Conservation (phyloP, 306 rosid genomes). For the Cyamopsis tetragonoloba region DNA sequence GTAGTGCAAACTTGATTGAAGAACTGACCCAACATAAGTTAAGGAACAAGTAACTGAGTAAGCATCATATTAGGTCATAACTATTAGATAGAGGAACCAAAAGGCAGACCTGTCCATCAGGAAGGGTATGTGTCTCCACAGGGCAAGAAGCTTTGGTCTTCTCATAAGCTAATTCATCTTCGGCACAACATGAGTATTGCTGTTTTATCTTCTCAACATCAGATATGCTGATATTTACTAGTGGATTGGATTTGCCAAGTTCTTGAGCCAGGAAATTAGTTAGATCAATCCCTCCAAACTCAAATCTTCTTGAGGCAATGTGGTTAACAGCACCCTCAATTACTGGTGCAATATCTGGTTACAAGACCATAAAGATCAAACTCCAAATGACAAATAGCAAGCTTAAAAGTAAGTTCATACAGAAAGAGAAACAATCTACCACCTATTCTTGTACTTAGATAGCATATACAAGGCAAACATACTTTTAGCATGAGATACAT, state of each 20-base stretch:
- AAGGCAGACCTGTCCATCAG: constrained; percentile 90
- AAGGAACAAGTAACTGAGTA: constrained; percentile 15
- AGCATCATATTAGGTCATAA: background rate
- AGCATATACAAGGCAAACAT: background rate
- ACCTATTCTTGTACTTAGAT: background rate
- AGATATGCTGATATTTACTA: constrained; percentile 58
- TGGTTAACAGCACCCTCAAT: constrained; percentile 99
- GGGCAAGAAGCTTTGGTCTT: constrained; percentile 58
- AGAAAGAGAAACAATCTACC: background rate
- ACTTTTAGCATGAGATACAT: no score
- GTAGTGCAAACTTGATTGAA: constrained; percentile 7
- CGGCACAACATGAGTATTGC: constrained; percentile 84
- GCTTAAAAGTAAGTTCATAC: background rate
- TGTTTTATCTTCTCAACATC: constrained; percentile 92
- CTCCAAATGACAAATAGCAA: background rate
- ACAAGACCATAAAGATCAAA: constrained; percentile 25
- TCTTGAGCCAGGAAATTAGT: constrained; percentile 82
- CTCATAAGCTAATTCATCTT: constrained; percentile 82
- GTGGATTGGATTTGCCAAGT: constrained; percentile 78
- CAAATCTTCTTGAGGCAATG: constrained; percentile 95
- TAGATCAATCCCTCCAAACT: constrained; percentile 88
- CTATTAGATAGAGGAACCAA: constrained; percentile 8
- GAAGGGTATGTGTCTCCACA: constrained; percentile 79
- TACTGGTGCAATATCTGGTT: constrained; percentile 91
- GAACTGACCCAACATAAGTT: constrained; percentile 8